Conservation (phyloP, 2,329 filamentous ascomycete genomes). For the Trematosphaeria pertusa region DNA sequence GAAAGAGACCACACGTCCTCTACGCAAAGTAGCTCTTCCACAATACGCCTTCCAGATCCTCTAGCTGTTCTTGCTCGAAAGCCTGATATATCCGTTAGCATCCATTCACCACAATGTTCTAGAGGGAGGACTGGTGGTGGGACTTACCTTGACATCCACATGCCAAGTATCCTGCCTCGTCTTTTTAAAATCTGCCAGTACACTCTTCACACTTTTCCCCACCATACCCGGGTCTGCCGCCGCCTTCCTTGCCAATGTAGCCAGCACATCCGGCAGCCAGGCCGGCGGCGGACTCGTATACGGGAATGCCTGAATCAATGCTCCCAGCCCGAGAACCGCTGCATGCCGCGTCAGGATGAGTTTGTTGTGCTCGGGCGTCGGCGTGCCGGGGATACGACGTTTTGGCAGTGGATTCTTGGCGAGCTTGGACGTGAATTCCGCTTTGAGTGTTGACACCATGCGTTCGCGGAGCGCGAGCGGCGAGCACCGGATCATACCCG, state of each 20-base stretch:
- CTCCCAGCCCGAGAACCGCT: constrained; percentile 88
- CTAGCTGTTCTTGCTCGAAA: constrained; percentile 90
- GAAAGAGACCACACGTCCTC: too few relatives aligned
- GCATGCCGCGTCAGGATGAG: constrained; percentile 85
- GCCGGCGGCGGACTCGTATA: constrained; percentile 89
- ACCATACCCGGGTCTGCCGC: constrained; percentile 90
- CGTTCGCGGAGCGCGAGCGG: constrained; percentile 78
- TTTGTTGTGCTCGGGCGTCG: constrained; percentile 74
- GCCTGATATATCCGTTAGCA: constrained; percentile 54
- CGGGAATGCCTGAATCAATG: constrained; percentile 93
- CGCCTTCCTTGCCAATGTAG: constrained; percentile 81
- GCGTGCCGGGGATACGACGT: constrained; percentile 64
- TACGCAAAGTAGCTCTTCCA: constrained; percentile 99
- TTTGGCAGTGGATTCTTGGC: constrained; percentile 86
- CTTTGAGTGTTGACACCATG: constrained; percentile 77
- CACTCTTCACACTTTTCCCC: constrained; percentile 92
- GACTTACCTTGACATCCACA: constrained; percentile 90
- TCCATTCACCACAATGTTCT: not conserved
- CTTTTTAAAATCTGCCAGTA: constrained; percentile 98
- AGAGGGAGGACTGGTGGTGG: not conserved
- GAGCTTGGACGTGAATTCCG: constrained; percentile 80
- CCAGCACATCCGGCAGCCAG: constrained; percentile 94
- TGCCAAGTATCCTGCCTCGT: constrained; percentile 98
- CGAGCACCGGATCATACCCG: constrained; percentile 97
- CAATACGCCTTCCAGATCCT: constrained; percentile 92